Base-by-base conservation (phyloP, 768 basidiomycete genomes). In the Royoungia palumana region DNA sequence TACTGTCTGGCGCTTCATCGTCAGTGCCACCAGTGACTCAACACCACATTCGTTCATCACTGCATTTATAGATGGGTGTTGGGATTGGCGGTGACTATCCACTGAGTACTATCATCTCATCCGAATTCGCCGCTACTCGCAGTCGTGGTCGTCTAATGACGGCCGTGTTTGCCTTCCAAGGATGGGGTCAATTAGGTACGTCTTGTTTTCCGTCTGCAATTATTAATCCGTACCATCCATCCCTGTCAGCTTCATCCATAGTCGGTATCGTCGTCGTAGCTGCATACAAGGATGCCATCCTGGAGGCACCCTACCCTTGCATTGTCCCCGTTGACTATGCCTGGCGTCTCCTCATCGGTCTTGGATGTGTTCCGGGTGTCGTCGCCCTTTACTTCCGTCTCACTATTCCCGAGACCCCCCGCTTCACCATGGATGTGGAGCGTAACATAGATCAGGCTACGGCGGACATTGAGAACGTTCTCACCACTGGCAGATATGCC, bases 71-170 rank as follows among this genome's bases (percentile, higher is more conserved):
- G 82, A 79, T 81, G 76, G 87, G 88, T 1, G 61, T 90, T 4
- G 89, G 90, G 2, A 85, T 92, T n/a, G 89, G 90, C 6, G 90
- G 90, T 11, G 91, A 93, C 57, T 92, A 93, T 61, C 91, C 91
- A 10, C 66, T 92, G 0, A 81, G 77, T 36, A 85, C 89, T 6
- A 81, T 89, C 57, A 93, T 93, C 61, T 80, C 89, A 4, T 89
- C 85, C n/a, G 91, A 94, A 61, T 92, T 92, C 56, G 83, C 91
- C 2, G 75, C 87, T 0, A 85, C 81, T 14, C 75, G 75, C 35
- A 82, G 78, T 38, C 79, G 90, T 50, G 90, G 91, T 27, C 75
- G 89, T 13, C 78, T 94, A 71, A 92, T 94, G 89, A 83, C 85
- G 2, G 85, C 84, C 3, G 88, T 92, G 1, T 93, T 93, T 55